Base-by-base conservation (phyloP, 441 rosid genomes). In the Gossypium schwendimanii region DNA sequence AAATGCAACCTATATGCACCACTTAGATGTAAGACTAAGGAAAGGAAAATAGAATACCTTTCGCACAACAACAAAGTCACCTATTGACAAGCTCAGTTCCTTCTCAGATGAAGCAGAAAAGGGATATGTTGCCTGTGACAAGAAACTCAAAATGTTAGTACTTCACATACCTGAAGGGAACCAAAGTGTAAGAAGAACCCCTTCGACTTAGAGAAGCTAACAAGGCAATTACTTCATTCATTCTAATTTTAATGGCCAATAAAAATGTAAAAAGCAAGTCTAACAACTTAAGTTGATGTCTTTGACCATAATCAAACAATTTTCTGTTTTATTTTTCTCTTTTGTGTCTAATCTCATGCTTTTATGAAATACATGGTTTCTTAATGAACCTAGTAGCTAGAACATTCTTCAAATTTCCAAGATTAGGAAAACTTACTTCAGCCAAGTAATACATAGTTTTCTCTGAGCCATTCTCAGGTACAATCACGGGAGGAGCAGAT, bases 401-500 rank as follows among this genome's bases (percentile, higher is more conserved):
- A 49, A 65, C 18, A 53, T 17, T 31, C 58, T 54, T 44, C 17
- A 70, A 69, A 24, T 68, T 74, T 47, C 14, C 21, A 68, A 15
- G 28, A 21, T 69, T 24, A 26, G 36, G 20, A 10, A 12, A 79
- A 83, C 97, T 85, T 82, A 90, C 98, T 84, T 94, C 97, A 71
- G 97, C 97, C 81, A 94, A 77, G 80, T 85, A 88, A 83, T 89
- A 94, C 7, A 82, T 72, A 26, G 89, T 87, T 79, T 92, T 94
- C 72, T 83, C 94, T 33, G 87, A 81, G 81, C 82, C 74, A 47
- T 81, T 86, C 68, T 84, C 92, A 59, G 84, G 73, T 54, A 81
- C 87, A 79, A 87, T 77, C 69, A 87, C 82, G 44, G 97, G 97
- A 77, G 97, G 97, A 70, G 94, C 97, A 78, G 97, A 86, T 74